Conservation (phyloP, 2,329 filamentous ascomycete species). For the Aspergillus flavus region DNA sequence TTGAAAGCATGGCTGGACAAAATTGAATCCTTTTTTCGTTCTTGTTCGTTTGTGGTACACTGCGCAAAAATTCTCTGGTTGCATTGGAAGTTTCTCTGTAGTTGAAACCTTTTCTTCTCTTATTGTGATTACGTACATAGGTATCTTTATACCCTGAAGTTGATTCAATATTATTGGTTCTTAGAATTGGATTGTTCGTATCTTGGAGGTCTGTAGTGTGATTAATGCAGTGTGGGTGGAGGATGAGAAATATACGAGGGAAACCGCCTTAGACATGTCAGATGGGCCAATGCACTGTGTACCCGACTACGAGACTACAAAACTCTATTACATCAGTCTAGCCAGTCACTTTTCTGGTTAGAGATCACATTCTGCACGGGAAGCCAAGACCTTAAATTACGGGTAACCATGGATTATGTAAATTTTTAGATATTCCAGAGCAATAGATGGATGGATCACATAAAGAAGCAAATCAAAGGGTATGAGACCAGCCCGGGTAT, state of each 20-base stretch:
- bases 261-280: too few relatives aligned
- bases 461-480: conserved; percentile 1
- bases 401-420: not conserved
- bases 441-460: conserved; percentile 1
- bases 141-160: conserved; percentile 16
- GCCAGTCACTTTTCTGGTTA: not conserved
- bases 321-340: not conserved
- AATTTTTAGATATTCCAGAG: not conserved
- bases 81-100: not conserved
- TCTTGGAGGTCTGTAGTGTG: not conserved
- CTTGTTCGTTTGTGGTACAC: not conserved
- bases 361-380: not conserved
- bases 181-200: not conserved
- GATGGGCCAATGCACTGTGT: too few relatives aligned
- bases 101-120: not conserved
- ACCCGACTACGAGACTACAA: too few relatives aligned
- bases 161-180: not conserved
- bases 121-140: conserved; percentile 1
- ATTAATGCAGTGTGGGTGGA: too few relatives aligned
- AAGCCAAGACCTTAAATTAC: not conserved
- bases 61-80: not conserved
- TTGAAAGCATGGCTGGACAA: conserved; percentile 4
- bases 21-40: not conserved
- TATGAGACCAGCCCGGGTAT: conserved; percentile 23
- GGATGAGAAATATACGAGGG: too few relatives aligned